Percentiles rank a stretch among this genome's conserved stretches.
These are phyloP conservation scores for Schizophyllum amplum DNA, from an alignment of 1,284 basidiomycete genomes.

Conservation along the genomic window DNA sequence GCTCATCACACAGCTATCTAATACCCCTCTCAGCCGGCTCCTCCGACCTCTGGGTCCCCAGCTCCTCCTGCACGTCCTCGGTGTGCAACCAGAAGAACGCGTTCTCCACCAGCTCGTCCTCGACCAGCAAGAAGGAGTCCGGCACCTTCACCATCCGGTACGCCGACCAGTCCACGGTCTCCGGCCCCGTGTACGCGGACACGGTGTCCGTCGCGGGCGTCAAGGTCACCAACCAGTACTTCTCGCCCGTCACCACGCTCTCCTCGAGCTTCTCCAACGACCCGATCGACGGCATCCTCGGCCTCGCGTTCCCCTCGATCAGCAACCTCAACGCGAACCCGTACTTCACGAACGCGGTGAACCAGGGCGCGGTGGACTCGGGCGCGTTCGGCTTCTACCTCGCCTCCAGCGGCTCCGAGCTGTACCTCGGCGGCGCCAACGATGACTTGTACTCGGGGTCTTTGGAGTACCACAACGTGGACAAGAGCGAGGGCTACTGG, in stretches of 20 bases:
- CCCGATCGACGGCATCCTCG: conserved; percentile 13
- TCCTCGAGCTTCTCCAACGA: conserved; percentile 7
- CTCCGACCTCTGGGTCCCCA: conserved; percentile 13
- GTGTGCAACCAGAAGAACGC: conserved; percentile 6
- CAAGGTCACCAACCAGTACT: conserved; percentile 7
- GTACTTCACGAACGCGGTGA: conserved; percentile 8
- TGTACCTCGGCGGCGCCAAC: conserved; percentile 39
- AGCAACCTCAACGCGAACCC: conserved; percentile 8
- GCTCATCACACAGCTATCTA: neutral
- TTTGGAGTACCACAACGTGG: conserved; percentile 28
- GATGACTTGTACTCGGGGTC: conserved; percentile 26
- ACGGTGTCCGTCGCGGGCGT: conserved; percentile 11
- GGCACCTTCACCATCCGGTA: conserved; percentile 9
- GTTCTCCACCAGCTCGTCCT: conserved; percentile 5
- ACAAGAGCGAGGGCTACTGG: conserved; percentile 19
- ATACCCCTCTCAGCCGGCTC: conserved; percentile 7
- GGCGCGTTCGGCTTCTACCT: conserved; percentile 10
- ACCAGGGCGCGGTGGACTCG: neutral
- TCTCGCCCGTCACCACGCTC: conserved; percentile 12
- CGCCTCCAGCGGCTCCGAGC: conserved; percentile 7
- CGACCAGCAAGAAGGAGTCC: neutral
- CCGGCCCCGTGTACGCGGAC: conserved; percentile 12
- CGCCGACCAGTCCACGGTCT: conserved; percentile 10
- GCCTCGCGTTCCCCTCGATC: conserved; percentile 11
- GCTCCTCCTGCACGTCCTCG: conserved; percentile 3